A percentile compares a stretch with the other conserved stretches of the same genome.
phyloP scores from a whole-genome alignment of 345 rosid species.

The Populus simonii region DNA sequence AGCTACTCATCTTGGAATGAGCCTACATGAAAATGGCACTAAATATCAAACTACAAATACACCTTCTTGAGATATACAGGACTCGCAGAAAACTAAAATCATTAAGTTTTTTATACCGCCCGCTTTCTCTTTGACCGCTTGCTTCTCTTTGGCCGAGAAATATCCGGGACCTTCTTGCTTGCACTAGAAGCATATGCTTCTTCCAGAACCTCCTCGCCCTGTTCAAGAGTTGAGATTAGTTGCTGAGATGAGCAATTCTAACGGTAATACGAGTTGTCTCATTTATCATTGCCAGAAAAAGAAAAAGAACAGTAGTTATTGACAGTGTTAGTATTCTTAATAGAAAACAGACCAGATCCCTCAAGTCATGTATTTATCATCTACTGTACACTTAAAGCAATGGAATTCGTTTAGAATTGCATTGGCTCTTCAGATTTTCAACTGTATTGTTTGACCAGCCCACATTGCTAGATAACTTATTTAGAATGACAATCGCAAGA shows the following conservation, averaged over 20 bases:
- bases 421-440: not conserved
- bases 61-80: slow-evolving; percentile 32
- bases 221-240: slow-evolving; percentile 22
- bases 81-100: slow-evolving; percentile 44
- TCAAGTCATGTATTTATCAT: not conserved
- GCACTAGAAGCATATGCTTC: slow-evolving; percentile 64
- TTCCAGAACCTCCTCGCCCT: slow-evolving; percentile 70
- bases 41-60: slow-evolving; percentile 26
- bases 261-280: not conserved
- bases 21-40: slow-evolving; percentile 43
- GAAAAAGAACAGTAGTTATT: not conserved
- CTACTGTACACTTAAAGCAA: not conserved
- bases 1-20: slow-evolving; percentile 29
- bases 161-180: slow-evolving; percentile 56
- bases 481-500: not conserved
- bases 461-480: not conserved
- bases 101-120: slow-evolving; percentile 48
- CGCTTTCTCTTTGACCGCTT: slow-evolving; percentile 87
- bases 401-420: not conserved
- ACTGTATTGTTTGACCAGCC: not conserved
- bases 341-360: not conserved
- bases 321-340: not conserved
- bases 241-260: not conserved
- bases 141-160: slow-evolving; percentile 71
- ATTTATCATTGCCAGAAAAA: not conserved